Base-by-base conservation (phyloP, 768 basidiomycete species). In the Hypsizygus marmoreus region DNA sequence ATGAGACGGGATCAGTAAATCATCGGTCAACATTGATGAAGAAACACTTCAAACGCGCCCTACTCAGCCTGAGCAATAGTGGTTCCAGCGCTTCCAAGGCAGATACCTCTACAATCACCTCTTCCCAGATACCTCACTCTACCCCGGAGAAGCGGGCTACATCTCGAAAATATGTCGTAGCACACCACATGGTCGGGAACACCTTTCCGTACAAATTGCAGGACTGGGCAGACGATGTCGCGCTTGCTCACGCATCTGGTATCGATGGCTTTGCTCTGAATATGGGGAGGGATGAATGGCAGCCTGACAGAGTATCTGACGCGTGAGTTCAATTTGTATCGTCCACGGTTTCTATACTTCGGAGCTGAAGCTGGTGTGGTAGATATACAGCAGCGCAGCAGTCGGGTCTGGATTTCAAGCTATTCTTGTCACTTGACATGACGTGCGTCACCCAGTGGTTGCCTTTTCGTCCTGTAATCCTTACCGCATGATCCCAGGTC, bases 351-450 rank as follows among this genome's bases (percentile, higher is more conserved):
- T 25, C 41, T 39, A 34, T 23, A 4, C 39, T 26, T 14, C 11
- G 20, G 14, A 29, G 20, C 36, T 51, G 17, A 33, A 44, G 33
- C 20, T 17, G 36, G 49, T 45, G 53, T 17, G 28, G 45, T 57
- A 77, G 81, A 11, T 88, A 80, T 58, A 58, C 72, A 33, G 81
- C 84, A 24, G 84, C 85, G 3, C 58, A 58, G 13, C 68, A 75
- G 38, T 73, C 74, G 19, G 74, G 71, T 13, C 68, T 77, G 8
- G 69, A 70, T 40, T 89, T 90, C 72, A 82, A 86, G 60, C 67
- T 91, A 39, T 90, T 89, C 66, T 56, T 91, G 48, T 88, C 85
- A 11, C 78, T 91, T 38, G 89, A 91, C 57, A 89, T 88, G 88
- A 68, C 81, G 82, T 86, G 55, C 54, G 73, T 75, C 42, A 17